phyloP scores from a whole-genome alignment of 208 protist species.

The Lotmaria passim region DNA sequence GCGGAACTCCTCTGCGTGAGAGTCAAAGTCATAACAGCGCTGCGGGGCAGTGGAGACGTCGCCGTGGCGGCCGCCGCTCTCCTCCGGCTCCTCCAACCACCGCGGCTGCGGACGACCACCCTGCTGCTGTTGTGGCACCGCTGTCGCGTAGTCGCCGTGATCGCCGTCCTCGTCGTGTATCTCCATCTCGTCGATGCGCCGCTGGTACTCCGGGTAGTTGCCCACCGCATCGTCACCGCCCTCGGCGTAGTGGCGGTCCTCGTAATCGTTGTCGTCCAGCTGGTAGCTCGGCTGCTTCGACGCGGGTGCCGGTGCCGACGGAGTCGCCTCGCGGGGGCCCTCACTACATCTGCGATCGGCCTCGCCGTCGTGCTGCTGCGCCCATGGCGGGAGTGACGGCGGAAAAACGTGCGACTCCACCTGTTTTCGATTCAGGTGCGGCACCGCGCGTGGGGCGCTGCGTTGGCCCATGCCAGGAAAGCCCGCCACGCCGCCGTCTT shows the following conservation, averaged over 20 bases:
- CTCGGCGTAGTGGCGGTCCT: constrained; percentile 4
- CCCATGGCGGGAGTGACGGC: constrained; percentile 2
- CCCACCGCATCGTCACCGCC: neutral
- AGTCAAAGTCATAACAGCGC: constrained; percentile 19
- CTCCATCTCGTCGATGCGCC: constrained; percentile 26
- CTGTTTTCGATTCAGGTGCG: constrained; percentile 34
- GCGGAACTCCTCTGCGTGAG: constrained; percentile 15
- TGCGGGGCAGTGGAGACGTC: constrained; percentile 4
- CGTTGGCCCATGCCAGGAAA: constrained; percentile 53
- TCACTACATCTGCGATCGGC: neutral
- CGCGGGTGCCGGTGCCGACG: neutral
- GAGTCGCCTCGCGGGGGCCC: neutral
- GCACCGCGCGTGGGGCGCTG: constrained; percentile 15
- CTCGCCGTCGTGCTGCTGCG: constrained; percentile 2
- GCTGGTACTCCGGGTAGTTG: neutral
- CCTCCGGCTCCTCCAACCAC: constrained; percentile 18
- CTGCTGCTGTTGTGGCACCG: constrained; percentile 1
- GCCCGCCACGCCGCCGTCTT: constrained; percentile 32
- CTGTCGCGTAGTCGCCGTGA: neutral
- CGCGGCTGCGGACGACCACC: constrained; percentile 2
- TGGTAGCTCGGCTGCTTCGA: constrained; percentile 6
- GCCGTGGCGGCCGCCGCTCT: neutral
- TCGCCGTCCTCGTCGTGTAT: constrained; percentile 29
- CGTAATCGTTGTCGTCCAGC: constrained; percentile 28
- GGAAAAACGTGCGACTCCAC: constrained; percentile 42